phyloP scores from a whole-genome alignment of 2,329 filamentous ascomycete genomes.

The Aspergillus carbonarius region DNA sequence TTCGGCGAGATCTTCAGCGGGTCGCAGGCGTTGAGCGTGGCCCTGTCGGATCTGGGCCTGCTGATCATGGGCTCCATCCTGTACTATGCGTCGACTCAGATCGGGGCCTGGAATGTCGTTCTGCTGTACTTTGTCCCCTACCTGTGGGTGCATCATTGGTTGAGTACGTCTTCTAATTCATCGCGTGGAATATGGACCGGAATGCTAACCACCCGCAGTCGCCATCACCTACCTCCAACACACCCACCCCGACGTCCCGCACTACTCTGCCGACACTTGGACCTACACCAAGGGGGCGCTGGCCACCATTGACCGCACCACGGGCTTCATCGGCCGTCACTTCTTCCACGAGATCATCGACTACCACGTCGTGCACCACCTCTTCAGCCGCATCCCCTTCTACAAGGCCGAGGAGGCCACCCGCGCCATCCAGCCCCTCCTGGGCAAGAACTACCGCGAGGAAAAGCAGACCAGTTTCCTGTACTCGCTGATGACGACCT shows the following conservation, averaged over 20 bases:
- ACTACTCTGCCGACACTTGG: constrained; percentile 61
- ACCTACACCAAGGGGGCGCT: constrained; percentile 62
- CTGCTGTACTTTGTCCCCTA: constrained; percentile 65
- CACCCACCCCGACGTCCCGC: constrained; percentile 58
- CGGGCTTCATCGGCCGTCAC: constrained; percentile 64
- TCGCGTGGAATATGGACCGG: too few relatives aligned
- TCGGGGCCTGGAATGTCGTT: constrained; percentile 59
- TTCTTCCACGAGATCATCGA: constrained; percentile 67
- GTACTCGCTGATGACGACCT: constrained; percentile 48
- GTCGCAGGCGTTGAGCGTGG: constrained; percentile 57
- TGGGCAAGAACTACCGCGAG: constrained; percentile 54
- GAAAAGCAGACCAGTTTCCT: constrained; percentile 43
- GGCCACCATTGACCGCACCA: constrained; percentile 64
- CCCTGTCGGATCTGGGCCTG: constrained; percentile 62
- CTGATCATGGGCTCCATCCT: constrained; percentile 52
- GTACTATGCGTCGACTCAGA: constrained; percentile 52
- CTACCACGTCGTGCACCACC: constrained; percentile 63
- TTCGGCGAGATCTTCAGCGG: constrained; percentile 61
- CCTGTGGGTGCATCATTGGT: constrained; percentile 70
- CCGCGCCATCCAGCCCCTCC: constrained; percentile 55
- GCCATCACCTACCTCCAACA: constrained; percentile 76
- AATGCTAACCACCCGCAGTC: constrained; percentile 43
- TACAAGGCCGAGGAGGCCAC: constrained; percentile 63
- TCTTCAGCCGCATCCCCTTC: constrained; percentile 62
- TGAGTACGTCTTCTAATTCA: too few relatives aligned